phyloP scores from a whole-genome alignment of 2,329 filamentous ascomycete species.

The Biscogniauxia sp. region DNA sequence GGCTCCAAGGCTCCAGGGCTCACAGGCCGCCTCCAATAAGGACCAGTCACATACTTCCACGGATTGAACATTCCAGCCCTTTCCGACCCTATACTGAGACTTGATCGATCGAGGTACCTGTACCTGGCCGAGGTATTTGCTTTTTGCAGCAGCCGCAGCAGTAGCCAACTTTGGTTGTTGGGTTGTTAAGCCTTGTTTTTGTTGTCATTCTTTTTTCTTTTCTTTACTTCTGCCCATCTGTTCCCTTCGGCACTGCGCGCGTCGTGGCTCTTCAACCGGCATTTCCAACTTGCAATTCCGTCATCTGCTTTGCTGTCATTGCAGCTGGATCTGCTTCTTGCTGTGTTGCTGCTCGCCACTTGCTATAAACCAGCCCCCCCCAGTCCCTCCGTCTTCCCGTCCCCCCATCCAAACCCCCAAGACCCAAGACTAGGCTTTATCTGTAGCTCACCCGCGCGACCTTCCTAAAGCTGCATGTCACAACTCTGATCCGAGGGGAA shows the following conservation, averaged over 20 bases:
- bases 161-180: too few relatives aligned
- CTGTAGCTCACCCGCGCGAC: conserved; percentile 11
- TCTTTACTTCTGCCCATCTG: too few relatives aligned
- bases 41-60: conserved; percentile 14
- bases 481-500: conserved; percentile 28
- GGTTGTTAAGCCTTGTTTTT: conserved; percentile 3
- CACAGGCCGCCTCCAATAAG: conserved; percentile 1
- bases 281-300: conserved; percentile 1
- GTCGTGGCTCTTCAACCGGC: not conserved
- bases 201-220: conserved; percentile 4
- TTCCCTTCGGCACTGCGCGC: not conserved
- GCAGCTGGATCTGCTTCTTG: conserved; percentile 14
- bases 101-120: conserved; percentile 13
- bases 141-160: conserved; percentile 13
- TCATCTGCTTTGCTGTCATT: conserved; percentile 4
- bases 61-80: conserved; percentile 19
- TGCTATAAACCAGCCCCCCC: not conserved
- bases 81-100: conserved; percentile 19
- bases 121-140: conserved; percentile 15
- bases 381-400: too few relatives aligned
- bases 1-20: not conserved
- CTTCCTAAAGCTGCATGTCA: conserved; percentile 29
- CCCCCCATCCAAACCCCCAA: not conserved
- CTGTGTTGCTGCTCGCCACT: not conserved
- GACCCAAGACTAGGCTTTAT: not conserved